These are phyloP conservation scores for Medicago ruthenica DNA, from an alignment of 306 rosid species.

Conservation along the genomic window DNA sequence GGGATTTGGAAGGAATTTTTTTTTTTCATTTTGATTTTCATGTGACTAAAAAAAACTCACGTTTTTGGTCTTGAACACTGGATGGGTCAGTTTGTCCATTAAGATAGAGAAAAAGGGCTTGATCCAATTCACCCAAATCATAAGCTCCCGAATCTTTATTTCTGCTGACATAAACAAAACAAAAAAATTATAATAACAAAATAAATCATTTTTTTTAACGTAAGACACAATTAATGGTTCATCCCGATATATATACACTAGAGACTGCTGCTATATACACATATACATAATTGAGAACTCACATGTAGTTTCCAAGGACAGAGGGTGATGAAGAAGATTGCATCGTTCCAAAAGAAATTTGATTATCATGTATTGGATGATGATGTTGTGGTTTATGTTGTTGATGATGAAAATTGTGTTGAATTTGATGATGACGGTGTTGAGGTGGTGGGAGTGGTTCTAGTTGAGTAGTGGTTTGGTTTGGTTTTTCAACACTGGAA, in stretches of 20 bases:
- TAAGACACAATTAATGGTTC: background rate
- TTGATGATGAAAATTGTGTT: no score
- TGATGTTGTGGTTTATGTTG: background rate
- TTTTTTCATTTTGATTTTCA: no score
- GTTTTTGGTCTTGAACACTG: constrained; percentile 69
- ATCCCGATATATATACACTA: background rate
- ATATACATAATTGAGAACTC: constrained; percentile 27
- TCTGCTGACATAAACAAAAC: constrained; percentile 39
- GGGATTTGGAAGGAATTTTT: background rate
- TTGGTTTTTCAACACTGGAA: constrained; percentile 56
- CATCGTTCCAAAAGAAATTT: constrained; percentile 70
- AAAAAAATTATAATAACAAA: background rate
- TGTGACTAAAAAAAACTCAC: constrained; percentile 58
- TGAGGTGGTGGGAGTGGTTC: constrained; percentile 60
- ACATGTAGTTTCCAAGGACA: constrained; percentile 74
- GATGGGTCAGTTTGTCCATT: constrained; percentile 77
- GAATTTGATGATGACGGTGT: constrained; percentile 43
- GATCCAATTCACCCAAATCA: constrained; percentile 94
- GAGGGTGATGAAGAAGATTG: constrained; percentile 72
- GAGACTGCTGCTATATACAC: no score
- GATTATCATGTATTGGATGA: constrained; percentile 54
- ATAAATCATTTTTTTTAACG: background rate
- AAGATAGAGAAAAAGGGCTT: constrained; percentile 88
- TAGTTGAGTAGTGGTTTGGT: constrained; percentile 46
- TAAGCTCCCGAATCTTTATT: constrained; percentile 77